phyloP scores from a whole-genome alignment of 306 rosid genomes.

The Trichosanthes cucumerina region DNA sequence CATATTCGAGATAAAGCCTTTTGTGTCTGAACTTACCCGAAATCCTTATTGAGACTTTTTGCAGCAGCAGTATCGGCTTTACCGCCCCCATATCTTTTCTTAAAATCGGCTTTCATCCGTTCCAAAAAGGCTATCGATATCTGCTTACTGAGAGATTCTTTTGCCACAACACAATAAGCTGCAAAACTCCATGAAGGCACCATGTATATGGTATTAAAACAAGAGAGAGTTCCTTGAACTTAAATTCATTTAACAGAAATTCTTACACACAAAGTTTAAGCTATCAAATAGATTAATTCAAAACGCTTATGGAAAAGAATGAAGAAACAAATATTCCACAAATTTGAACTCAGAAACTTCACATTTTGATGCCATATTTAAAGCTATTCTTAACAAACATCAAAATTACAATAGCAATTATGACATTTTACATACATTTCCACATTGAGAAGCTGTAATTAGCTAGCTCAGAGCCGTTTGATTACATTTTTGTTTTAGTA shows the following conservation, averaged over 20 bases:
- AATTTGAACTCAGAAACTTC: neutral
- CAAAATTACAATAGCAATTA: neutral
- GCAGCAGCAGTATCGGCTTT: slow-evolving; percentile 77
- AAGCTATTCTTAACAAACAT: neutral
- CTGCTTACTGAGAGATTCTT: slow-evolving; percentile 77
- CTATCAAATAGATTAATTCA: neutral
- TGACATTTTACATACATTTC: neutral
- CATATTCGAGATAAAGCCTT: neutral
- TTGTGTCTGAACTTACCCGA: slow-evolving; percentile 48
- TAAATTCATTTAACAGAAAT: neutral
- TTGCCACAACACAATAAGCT: slow-evolving; percentile 96
- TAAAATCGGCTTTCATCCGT: slow-evolving; percentile 74
- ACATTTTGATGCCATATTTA: neutral
- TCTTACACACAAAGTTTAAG: neutral
- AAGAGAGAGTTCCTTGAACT: neutral
- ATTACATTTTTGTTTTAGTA: neutral
- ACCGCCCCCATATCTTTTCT: slow-evolving; percentile 84
- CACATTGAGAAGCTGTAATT: neutral
- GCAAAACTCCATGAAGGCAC: slow-evolving; percentile 25
- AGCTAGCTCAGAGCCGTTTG: neutral
- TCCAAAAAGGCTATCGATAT: slow-evolving; percentile 83
- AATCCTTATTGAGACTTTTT: slow-evolving; percentile 91
- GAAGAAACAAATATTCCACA: neutral
- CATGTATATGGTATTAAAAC: neutral
- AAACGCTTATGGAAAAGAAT: neutral